phyloP scores from a whole-genome alignment of 2,329 filamentous ascomycete species.

The Aspergillus eucalypticola region DNA sequence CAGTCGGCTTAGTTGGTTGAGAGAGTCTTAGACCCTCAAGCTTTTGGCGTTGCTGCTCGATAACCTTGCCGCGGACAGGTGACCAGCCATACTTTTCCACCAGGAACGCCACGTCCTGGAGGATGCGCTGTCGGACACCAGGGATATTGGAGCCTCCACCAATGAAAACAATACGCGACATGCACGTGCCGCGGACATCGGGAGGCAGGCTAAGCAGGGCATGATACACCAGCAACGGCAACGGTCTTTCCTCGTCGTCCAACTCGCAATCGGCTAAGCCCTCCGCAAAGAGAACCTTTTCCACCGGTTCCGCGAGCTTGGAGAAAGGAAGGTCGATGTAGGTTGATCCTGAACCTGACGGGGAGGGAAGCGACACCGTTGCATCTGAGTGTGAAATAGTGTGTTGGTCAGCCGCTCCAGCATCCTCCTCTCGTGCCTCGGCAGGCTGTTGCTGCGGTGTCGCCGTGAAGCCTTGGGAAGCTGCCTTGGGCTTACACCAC shows the following conservation, averaged over 20 bases:
- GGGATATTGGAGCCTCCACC: slow-evolving; percentile 78
- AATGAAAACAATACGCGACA: slow-evolving; percentile 83
- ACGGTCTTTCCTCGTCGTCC: slow-evolving; percentile 82
- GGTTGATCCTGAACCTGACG: slow-evolving; percentile 39
- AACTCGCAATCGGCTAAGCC: slow-evolving; percentile 58
- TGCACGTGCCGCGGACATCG: slow-evolving; percentile 80
- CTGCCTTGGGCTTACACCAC: slow-evolving; percentile 63
- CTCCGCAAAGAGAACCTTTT: slow-evolving; percentile 70
- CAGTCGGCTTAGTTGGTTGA: slow-evolving; percentile 12
- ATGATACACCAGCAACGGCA: slow-evolving; percentile 75
- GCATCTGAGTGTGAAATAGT: slow-evolving; percentile 24
- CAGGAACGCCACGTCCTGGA: slow-evolving; percentile 71
- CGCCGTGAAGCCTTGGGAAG: background rate
- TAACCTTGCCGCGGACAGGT: slow-evolving; percentile 68
- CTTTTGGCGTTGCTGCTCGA: slow-evolving; percentile 51
- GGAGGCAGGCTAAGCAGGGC: slow-evolving; percentile 73
- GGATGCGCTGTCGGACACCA: slow-evolving; percentile 73
- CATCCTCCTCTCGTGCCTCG: slow-evolving; percentile 2
- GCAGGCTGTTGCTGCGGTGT: slow-evolving; percentile 2
- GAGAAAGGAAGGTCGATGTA: slow-evolving; percentile 67
- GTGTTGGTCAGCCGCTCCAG: background rate
- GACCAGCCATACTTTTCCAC: slow-evolving; percentile 75
- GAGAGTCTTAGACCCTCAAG: slow-evolving; percentile 40
- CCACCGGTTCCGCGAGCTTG: slow-evolving; percentile 70
- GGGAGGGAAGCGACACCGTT: slow-evolving; percentile 49